Evolutionary conservation across 208 protist genomes (phyloP).

Genomic region (Leishmania major): DNA sequence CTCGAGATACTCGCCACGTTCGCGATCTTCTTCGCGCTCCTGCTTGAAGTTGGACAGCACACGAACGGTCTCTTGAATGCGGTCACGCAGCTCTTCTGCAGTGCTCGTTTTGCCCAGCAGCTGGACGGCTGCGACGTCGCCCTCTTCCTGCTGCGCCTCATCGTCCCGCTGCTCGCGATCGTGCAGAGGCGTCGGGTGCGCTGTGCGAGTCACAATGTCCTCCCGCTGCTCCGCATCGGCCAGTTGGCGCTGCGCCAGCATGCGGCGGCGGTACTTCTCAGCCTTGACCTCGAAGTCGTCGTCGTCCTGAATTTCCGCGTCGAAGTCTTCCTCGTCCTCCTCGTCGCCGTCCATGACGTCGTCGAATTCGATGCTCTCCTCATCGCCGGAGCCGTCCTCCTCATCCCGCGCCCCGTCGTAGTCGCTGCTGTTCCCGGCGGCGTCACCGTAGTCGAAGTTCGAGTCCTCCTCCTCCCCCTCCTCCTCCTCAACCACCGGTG

Average conservation of each 20-base stretch:
- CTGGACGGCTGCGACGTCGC: conserved; percentile 19
- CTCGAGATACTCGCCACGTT: conserved; percentile 93
- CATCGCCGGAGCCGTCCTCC: conserved; percentile 2
- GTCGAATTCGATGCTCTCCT: conserved; percentile 59
- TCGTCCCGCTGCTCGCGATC: conserved; percentile 50
- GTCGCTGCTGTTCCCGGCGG: neutral
- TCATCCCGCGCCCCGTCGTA: conserved; percentile 2
- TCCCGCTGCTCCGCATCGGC: conserved; percentile 69
- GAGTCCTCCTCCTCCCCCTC: neutral
- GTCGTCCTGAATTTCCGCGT: conserved; percentile 58
- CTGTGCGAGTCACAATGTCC: conserved; percentile 54
- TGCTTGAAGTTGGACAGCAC: conserved; percentile 95
- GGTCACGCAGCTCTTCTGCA: conserved; percentile 79
- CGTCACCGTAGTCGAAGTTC: conserved; percentile 8
- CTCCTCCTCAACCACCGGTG: neutral
- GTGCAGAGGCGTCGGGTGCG: conserved; percentile 52
- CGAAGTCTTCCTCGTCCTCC: conserved; percentile 50
- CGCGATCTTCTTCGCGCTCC: conserved; percentile 83
- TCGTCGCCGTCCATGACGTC: conserved; percentile 47
- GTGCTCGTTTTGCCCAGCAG: conserved; percentile 70
- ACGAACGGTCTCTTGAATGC: conserved; percentile 91
- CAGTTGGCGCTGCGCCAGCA: conserved; percentile 62
- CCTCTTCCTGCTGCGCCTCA: conserved; percentile 7
- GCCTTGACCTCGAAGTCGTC: conserved; percentile 89
- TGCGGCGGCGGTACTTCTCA: conserved; percentile 66